Base-by-base conservation (phyloP, 495 filamentous ascomycete genomes). In the Beverwykella pulmonaria region DNA sequence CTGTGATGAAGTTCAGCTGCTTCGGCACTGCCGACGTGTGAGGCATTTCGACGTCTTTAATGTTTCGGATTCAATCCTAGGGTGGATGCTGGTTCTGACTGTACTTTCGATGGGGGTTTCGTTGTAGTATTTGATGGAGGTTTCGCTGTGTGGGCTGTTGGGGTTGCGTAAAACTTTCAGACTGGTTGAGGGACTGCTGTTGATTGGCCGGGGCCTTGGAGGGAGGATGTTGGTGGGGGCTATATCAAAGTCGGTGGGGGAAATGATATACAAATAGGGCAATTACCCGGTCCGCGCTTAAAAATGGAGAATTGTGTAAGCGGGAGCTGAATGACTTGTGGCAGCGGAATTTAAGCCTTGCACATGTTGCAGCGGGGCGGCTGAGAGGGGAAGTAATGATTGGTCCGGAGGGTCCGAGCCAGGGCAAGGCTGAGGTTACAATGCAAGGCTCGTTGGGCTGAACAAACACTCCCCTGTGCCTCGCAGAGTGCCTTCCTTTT, bases 1-100 rank as follows among this genome's bases (percentile, higher is more conserved):
- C 90, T 1, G 95, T 98, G 71, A 98, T 96, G 82, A 98, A 98
- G 81, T 96, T 91, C 36, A 98, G 77, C 29, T 80, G 59, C 59
- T 74, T 75, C 10, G 76, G 77, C 20, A 76, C 68, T 6, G 70
- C 65, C 5, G 59, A 20, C 10, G 30, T 36, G 14, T 75, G 73
- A 19, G 76, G 58, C 71, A 74, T 75, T 27, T 48, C 39, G 44
- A 57, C 19, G 30, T 36, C n/a, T 25, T 53, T 52, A 34, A 30
- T 36, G 9, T 19, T 48, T 15, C 22, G 41, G 36, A 50, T 55
- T 25, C 63, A 68, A 14, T 63, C 15, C 44, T 53, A 46, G 14
- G 15, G 48, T 15, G 52, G 46, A 53, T 20, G 23, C 27, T 32
- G 26, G 41, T 25, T 30, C 52, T 32, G 4, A 22, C 8, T 7